Percentiles rank a stretch among this genome's conserved stretches.
These are phyloP conservation scores for Suillus subaureus DNA, from an alignment of 768 basidiomycete genomes.

Conservation along the genomic window DNA sequence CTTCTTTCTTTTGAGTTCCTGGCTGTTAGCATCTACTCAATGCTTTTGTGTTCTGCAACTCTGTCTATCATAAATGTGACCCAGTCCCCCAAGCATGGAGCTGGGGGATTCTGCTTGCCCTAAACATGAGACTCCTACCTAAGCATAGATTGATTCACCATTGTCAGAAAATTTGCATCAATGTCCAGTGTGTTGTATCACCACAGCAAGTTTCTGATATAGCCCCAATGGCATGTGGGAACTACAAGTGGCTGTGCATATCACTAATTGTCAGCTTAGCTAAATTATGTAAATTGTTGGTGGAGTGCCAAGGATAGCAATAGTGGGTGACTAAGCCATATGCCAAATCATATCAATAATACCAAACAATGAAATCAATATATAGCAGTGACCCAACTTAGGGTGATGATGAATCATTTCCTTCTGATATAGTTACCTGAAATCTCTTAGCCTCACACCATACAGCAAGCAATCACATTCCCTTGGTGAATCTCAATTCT, in stretches of 20 bases:
- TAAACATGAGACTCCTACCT: too few species aligned
- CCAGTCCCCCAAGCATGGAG: too few species aligned
- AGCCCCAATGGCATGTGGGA: too few species aligned
- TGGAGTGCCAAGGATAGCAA: background rate
- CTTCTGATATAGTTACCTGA: background rate
- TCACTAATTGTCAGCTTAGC: background rate
- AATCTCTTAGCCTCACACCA: background rate
- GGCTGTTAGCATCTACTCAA: background rate
- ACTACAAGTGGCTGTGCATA: too few species aligned
- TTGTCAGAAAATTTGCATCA: too few species aligned
- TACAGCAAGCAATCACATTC: background rate
- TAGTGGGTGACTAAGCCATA: background rate
- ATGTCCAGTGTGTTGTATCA: too few species aligned
- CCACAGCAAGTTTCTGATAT: too few species aligned
- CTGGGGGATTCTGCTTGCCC: too few species aligned
- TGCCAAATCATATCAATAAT: background rate
- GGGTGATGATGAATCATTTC: background rate
- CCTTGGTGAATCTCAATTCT: background rate
- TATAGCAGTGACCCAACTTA: background rate
- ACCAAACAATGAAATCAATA: constrained; percentile 1
- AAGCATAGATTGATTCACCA: too few species aligned
- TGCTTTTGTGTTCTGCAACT: background rate
- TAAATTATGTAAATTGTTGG: background rate
- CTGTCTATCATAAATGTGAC: background rate
- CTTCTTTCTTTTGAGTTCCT: background rate